A percentile compares a stretch with the other conserved stretches of the same genome.
phyloP scores from a whole-genome alignment of 305 asterid genomes.

The Solanum hybrid region DNA sequence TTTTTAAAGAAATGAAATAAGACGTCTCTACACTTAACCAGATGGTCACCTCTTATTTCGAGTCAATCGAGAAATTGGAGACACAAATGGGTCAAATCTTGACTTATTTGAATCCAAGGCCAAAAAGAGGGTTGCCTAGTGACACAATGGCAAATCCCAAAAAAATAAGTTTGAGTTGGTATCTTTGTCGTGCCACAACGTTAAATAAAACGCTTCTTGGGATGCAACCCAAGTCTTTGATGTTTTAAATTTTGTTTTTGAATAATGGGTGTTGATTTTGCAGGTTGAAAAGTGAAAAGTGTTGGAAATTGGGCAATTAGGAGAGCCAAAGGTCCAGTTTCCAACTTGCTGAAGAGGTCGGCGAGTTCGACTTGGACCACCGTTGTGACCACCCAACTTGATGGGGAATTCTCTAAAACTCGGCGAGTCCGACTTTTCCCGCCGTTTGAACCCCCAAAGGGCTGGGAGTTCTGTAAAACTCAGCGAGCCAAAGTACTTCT shows the following conservation, averaged over 20 bases:
- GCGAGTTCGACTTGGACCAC: neutral
- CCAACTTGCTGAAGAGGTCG: neutral
- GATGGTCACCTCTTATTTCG: too few relatives aligned
- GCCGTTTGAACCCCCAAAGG: too few relatives aligned
- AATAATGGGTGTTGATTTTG: neutral
- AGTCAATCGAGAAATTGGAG: too few relatives aligned
- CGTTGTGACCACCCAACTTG: neutral
- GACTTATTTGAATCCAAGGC: too few relatives aligned
- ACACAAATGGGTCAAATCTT: too few relatives aligned
- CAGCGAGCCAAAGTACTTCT: neutral
- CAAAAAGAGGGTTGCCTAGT: too few relatives aligned
- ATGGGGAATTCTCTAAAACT: neutral
- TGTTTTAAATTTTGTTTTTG: too few relatives aligned
- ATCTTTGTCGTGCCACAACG: neutral
- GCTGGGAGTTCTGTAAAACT: too few relatives aligned
- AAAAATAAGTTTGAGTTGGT: neutral
- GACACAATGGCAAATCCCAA: too few relatives aligned
- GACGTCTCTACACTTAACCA: too few relatives aligned
- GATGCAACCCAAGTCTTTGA: neutral
- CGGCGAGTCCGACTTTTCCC: too few relatives aligned
- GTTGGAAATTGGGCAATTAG: neutral
- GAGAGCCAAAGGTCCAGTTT: neutral
- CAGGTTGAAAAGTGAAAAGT: neutral
- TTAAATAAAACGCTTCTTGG: neutral
- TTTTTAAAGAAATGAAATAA: too few relatives aligned